Conservation (phyloP, 2,329 filamentous ascomycete species). For the Penicillium corylophilum region DNA sequence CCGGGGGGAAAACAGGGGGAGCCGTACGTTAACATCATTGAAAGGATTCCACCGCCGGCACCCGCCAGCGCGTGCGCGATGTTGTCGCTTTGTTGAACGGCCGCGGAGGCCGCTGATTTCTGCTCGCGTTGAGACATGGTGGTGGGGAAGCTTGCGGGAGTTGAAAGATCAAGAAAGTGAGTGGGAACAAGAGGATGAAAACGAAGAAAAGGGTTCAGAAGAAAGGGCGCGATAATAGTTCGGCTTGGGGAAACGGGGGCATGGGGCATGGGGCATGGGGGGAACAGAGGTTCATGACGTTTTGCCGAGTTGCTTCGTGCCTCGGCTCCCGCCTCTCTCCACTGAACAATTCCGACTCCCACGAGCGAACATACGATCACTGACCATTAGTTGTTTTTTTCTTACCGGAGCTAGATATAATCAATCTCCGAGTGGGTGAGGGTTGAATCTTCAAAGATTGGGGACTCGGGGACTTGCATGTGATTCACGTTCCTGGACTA, state of each 20-base stretch:
- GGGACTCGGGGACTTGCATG: background rate
- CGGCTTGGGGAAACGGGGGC: constrained; percentile 23
- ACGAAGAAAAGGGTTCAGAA: constrained; percentile 11
- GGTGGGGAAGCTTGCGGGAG: background rate
- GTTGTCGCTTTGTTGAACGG: constrained; percentile 87
- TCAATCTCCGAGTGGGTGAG: no score
- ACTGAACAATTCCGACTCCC: constrained; percentile 15
- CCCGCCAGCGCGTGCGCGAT: constrained; percentile 92
- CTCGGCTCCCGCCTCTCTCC: constrained; percentile 30
- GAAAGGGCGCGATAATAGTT: constrained; percentile 29
- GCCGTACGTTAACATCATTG: constrained; percentile 86
- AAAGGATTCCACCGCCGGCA: constrained; percentile 87
- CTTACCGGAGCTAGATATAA: background rate
- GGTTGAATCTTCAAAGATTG: background rate
- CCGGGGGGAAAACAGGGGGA: constrained; percentile 6
- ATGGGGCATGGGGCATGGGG: background rate
- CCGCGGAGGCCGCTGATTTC: constrained; percentile 56
- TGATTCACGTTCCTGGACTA: background rate
- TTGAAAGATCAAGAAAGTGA: background rate
- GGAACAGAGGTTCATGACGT: constrained; percentile 34
- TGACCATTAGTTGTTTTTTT: background rate
- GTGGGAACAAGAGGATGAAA: constrained; percentile 7
- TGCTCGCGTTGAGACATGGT: constrained; percentile 43
- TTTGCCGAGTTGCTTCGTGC: constrained; percentile 34
- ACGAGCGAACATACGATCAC: background rate